Percentiles rank a stretch among this genome's conserved stretches.
Evolutionary conservation across 2,329 filamentous ascomycete species (phyloP).

Genomic region (Pseudogymnoascus pannorum): DNA sequence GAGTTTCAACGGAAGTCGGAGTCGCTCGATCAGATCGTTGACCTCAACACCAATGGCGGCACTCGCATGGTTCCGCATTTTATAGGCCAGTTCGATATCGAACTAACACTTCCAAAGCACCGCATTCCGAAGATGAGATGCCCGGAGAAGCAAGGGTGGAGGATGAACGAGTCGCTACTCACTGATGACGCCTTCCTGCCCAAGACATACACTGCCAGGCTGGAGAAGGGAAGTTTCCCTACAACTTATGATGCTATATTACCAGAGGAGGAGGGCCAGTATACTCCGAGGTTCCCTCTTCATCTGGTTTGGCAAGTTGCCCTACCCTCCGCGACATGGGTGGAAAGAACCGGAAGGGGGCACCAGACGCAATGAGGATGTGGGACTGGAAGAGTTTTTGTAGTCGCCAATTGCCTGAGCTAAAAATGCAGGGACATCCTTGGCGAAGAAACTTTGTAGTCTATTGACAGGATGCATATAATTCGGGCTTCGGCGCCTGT

Average conservation of each 20-base stretch:
- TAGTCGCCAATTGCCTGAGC: not conserved
- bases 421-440: not conserved
- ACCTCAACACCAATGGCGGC: too few species aligned
- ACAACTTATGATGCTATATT: too few species aligned
- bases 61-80: conserved; percentile 10
- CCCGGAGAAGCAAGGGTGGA: not conserved
- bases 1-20: too few species aligned
- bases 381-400: conserved; percentile 12
- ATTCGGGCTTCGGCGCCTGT: not conserved
- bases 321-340: too few species aligned
- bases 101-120: not conserved
- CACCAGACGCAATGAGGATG: too few species aligned
- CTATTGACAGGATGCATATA: not conserved
- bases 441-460: not conserved
- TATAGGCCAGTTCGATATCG: conserved; percentile 1
- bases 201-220: conserved; percentile 20
- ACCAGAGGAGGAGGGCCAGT: too few species aligned
- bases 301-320: too few species aligned
- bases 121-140: conserved; percentile 3
- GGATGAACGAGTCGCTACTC: conserved; percentile 18
- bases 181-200: conserved; percentile 21
- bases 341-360: too few species aligned
- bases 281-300: too few species aligned
- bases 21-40: too few species aligned
- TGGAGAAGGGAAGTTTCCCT: too few species aligned